Evolutionary conservation across 495 filamentous ascomycete species (phyloP), one percentile per base, ranked within the genome.

Genomic region (Darksidea phi): DNA sequence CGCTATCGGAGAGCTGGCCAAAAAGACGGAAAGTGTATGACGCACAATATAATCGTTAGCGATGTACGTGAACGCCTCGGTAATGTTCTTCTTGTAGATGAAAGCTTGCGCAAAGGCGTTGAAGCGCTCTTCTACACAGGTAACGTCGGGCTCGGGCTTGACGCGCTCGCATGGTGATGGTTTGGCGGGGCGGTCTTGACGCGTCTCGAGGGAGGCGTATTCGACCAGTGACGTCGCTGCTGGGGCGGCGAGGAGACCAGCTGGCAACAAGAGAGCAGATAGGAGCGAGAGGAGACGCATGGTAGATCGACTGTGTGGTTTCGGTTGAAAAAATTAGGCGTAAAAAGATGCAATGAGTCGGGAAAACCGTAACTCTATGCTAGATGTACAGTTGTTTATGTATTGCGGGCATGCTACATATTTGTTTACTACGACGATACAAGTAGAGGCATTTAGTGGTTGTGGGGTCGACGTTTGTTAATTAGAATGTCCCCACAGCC

Each of bases 61-160:
- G 49, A 76, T 75, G 49, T 70, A 75, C 34, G 69, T 64, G 50
- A 75, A 76, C 10, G 74, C 74, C 55, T 66, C 63, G 13, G 70
- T 66, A 13, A 76, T 64, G 36, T 72, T 75, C 59, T 75, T 75
- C 41, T 63, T 58, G n/a, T 66, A 59, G 1, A 76, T 64, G 60
- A 76, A 76, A 11, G 64, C 65, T 10, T 74, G 41, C 0, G 72
- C 73, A 37, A 76, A 76, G 10, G 64, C 61, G 25, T 70, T 59
- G 43, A 71, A 72, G 13, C 74, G 58, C 6, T 53, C 62, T 23
- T 71, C 61, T 0, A 64, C 63, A 54, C 67, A 69, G n/a, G 70
- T 66, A 13, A 57, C 42, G 0, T 61, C 46, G n/a, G 61, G 61
- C 6, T 28, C 61, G 51, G 61, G 61, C 11, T 25, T 21, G 7